These are phyloP conservation scores for Aethionema arabicum DNA, from an alignment of 345 rosid species.

Conservation along the genomic window DNA sequence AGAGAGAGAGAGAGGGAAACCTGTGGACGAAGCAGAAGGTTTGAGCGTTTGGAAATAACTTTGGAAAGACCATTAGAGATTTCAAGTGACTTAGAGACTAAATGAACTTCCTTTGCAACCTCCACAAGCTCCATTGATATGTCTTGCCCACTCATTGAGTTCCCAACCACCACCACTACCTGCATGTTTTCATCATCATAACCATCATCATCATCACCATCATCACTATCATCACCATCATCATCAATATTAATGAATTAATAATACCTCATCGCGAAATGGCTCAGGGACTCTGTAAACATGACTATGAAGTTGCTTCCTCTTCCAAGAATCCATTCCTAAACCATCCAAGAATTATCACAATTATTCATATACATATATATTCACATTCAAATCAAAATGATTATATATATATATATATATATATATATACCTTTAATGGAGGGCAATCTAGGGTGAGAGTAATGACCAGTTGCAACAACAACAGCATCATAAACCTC, in stretches of 20 bases:
- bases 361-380: background rate
- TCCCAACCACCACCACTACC: conserved; percentile 86
- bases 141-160: conserved; percentile 84
- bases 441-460: conserved; percentile 72
- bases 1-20: conserved; percentile 35
- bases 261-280: conserved; percentile 63
- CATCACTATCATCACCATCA: conserved; percentile 4
- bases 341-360: conserved; percentile 2
- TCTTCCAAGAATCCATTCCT: conserved; percentile 87
- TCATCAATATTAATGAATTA: too few species aligned
- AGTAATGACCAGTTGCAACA: conserved; percentile 90
- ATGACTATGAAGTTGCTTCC: conserved; percentile 88
- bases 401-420: background rate
- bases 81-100: conserved; percentile 61
- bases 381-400: background rate
- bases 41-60: conserved; percentile 62
- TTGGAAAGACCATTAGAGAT: conserved; percentile 65
- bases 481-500: conserved; percentile 90
- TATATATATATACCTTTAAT: conserved; percentile 84
- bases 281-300: conserved; percentile 76
- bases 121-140: conserved; percentile 83
- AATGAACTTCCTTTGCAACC: conserved; percentile 73
- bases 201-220: conserved; percentile 1
- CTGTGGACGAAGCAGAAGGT: conserved; percentile 63
- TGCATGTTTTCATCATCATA: conserved; percentile 30